Conservation (phyloP, 2,329 filamentous ascomycete genomes). For the Verticillium tricorpus region DNA sequence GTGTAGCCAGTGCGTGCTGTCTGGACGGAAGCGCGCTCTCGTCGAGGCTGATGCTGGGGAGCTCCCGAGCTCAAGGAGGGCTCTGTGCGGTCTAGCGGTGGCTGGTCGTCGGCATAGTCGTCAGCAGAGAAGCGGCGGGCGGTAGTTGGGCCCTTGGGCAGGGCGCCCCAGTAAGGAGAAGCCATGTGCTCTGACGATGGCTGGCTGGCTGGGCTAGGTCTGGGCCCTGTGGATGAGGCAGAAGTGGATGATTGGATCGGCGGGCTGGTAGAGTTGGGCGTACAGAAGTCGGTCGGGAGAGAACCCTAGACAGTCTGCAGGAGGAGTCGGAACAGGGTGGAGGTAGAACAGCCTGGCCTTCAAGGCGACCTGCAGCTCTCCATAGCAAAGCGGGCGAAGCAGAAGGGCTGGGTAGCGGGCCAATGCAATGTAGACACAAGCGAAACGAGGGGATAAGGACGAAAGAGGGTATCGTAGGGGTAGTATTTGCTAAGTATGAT, state of each 20-base stretch:
- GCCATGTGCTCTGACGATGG: slow-evolving; percentile 31
- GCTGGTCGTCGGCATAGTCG: slow-evolving; percentile 15
- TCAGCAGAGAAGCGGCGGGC: slow-evolving; percentile 32
- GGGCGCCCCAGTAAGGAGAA: slow-evolving; percentile 54
- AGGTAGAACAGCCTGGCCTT: slow-evolving; percentile 11
- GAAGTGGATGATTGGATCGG: neutral
- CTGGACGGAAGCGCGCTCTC: slow-evolving; percentile 50
- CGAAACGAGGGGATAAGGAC: slow-evolving; percentile 9
- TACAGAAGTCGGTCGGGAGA: neutral
- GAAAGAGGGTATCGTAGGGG: neutral
- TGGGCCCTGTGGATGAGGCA: neutral
- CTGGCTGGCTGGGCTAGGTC: neutral
- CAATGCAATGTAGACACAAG: slow-evolving; percentile 43
- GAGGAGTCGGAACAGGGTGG: neutral
- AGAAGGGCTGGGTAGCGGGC: slow-evolving; percentile 15
- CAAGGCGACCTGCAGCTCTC: slow-evolving; percentile 14
- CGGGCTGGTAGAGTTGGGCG: neutral
- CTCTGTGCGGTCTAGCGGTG: slow-evolving; percentile 22
- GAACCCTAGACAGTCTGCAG: neutral
- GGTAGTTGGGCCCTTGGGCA: slow-evolving; percentile 30
- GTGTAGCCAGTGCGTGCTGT: slow-evolving; percentile 38
- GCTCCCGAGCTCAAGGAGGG: slow-evolving; percentile 20
- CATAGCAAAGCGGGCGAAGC: slow-evolving; percentile 8
- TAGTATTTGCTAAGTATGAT: neutral
- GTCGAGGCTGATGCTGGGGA: slow-evolving; percentile 34